Evolutionary conservation across 441 rosid genomes (phyloP).

Genomic region (Croton setiger): DNA sequence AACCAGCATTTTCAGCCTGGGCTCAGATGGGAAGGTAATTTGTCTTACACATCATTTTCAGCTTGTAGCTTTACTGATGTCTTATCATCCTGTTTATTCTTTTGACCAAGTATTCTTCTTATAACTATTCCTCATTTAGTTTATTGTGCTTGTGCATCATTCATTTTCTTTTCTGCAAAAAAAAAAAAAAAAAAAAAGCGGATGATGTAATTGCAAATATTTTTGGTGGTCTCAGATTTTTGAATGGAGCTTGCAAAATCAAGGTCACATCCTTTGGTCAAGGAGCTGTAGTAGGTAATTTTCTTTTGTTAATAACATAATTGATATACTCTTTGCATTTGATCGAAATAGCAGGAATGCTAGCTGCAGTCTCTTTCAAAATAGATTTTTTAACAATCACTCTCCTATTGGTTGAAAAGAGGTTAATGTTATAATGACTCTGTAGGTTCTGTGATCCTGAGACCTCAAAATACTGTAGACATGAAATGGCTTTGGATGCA

Average conservation of each 20-base stretch:
- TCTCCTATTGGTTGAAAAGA: no score
- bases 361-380: no score
- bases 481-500: conserved; percentile 70
- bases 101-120: neutral
- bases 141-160: neutral
- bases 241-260: conserved; percentile 83
- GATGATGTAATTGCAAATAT: conserved; percentile 20
- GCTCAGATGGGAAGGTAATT: conserved; percentile 62
- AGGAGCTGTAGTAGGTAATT: conserved; percentile 53
- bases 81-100: neutral
- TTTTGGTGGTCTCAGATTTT: conserved; percentile 39
- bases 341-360: no score
- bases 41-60: neutral
- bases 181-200: no score
- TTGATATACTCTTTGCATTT: no score
- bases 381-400: no score
- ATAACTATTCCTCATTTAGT: neutral
- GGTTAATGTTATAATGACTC: no score
- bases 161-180: neutral
- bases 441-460: conserved; percentile 37
- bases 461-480: conserved; percentile 35
- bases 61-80: neutral
- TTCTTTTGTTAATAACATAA: neutral
- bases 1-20: conserved; percentile 70
- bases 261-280: conserved; percentile 71